These are phyloP conservation scores for Mastigamoeba balamuthi DNA, from an alignment of 78 protist genomes.

Conservation along the genomic window DNA sequence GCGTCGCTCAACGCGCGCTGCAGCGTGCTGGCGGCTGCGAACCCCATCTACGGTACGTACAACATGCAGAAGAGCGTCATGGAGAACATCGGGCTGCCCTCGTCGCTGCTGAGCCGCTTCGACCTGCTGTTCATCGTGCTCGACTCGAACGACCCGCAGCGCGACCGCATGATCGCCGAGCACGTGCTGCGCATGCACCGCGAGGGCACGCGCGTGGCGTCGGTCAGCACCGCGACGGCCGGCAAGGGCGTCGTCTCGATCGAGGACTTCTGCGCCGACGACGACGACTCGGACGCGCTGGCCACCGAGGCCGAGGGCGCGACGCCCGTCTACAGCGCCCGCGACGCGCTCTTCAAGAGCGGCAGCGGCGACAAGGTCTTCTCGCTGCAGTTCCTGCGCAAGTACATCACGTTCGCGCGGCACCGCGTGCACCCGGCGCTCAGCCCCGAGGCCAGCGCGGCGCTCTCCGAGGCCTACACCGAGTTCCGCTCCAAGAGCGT, in stretches of 20 bases:
- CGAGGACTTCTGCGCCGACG: background rate
- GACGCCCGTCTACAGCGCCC: background rate
- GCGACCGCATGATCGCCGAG: constrained; percentile 53
- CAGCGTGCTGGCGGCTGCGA: constrained; percentile 98
- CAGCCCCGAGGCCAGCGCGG: constrained; percentile 26
- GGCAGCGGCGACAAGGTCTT: constrained; percentile 4
- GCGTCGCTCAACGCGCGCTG: constrained; percentile 97
- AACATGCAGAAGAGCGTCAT: constrained; percentile 27
- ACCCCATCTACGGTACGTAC: constrained; percentile 96
- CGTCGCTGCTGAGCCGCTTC: constrained; percentile 98
- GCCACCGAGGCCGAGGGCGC: background rate
- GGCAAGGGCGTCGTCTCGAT: background rate
- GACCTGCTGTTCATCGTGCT: constrained; percentile 96
- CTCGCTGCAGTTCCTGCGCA: constrained; percentile 47
- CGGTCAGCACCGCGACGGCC: background rate
- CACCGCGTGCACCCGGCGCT: constrained; percentile 32
- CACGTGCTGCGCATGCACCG: constrained; percentile 87
- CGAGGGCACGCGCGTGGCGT: background rate
- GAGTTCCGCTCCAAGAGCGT: constrained; percentile 30
- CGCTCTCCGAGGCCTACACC: constrained; percentile 4
- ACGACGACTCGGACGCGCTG: background rate
- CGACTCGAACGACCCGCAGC: constrained; percentile 32
- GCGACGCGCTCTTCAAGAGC: background rate
- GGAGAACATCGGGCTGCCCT: constrained; percentile 93
- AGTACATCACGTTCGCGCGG: constrained; percentile 58